These are phyloP conservation scores for Nakaseomyces nivariensis DNA, from an alignment of 1,139 yeast species.

Conservation along the genomic window DNA sequence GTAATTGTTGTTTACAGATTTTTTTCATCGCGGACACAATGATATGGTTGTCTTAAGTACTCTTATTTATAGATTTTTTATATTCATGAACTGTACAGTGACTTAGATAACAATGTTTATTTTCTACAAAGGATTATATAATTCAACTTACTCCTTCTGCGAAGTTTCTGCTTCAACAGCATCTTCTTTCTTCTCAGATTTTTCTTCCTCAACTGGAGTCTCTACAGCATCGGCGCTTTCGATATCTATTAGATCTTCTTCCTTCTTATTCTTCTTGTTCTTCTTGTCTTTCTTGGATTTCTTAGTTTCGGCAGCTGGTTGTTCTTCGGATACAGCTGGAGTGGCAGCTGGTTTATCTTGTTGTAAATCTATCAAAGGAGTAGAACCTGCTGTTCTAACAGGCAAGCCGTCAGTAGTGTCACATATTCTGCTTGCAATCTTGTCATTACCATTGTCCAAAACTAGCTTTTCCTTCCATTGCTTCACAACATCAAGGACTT, in stretches of 20 bases:
- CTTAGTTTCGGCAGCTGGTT: slow-evolving; percentile 10
- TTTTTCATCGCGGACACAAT: not conserved
- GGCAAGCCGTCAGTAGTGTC: slow-evolving; percentile 29
- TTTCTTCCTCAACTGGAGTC: slow-evolving; percentile 5
- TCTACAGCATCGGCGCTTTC: slow-evolving; percentile 12
- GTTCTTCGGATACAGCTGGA: slow-evolving; percentile 3
- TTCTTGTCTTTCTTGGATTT: slow-evolving; percentile 8
- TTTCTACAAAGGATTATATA: slow-evolving; percentile 8
- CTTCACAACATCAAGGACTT: slow-evolving; percentile 39
- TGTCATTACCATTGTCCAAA: slow-evolving; percentile 40
- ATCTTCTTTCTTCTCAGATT: slow-evolving; percentile 3
- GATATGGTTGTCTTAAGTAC: not conserved
- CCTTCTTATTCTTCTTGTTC: slow-evolving; percentile 5
- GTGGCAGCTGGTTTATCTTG: not conserved
- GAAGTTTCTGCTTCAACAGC: slow-evolving; percentile 15
- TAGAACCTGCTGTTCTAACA: slow-evolving; percentile 15
- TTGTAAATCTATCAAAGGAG: slow-evolving; percentile 32
- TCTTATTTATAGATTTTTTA: not conserved
- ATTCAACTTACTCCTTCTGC: slow-evolving; percentile 14
- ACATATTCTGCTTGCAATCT: slow-evolving; percentile 52
- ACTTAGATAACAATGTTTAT: slow-evolving; percentile 1
- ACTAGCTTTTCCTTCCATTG: slow-evolving; percentile 58
- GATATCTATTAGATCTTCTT: slow-evolving; percentile 17
- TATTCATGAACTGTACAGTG: slow-evolving; percentile 3
- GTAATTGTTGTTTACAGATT: too few species aligned